Evolutionary conservation across 306 rosid species (phyloP).

Genomic region (Cicer chorassanicum): DNA sequence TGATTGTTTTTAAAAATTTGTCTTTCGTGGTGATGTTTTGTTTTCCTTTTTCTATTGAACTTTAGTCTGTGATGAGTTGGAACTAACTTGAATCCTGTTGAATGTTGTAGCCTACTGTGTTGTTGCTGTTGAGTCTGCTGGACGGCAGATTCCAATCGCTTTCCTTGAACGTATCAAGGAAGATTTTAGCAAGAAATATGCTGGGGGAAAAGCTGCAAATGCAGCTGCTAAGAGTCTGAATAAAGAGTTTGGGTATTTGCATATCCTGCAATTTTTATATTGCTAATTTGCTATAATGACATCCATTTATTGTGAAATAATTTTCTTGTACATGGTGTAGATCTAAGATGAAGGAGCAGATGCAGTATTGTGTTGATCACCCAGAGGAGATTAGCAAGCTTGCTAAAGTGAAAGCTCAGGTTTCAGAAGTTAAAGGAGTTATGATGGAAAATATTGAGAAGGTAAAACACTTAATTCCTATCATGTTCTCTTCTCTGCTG

Average conservation of each 20-base stretch:
- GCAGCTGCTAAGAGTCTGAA: constrained; percentile 79
- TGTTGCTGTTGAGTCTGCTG: constrained; percentile 81
- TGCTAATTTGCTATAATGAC: constrained; percentile 30
- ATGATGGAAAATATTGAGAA: constrained; percentile 97
- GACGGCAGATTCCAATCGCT: constrained; percentile 85
- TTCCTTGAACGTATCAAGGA: constrained; percentile 90
- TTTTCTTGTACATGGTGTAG: constrained; percentile 49
- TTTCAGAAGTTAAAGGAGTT: constrained; percentile 90
- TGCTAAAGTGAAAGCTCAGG: constrained; percentile 93
- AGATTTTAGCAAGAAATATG: constrained; percentile 77
- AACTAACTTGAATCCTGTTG: constrained; percentile 47
- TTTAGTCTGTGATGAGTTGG: constrained; percentile 27
- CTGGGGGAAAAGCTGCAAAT: constrained; percentile 84
- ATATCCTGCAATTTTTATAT: not conserved
- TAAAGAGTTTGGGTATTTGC: constrained; percentile 79
- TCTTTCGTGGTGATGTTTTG: not conserved
- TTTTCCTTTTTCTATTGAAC: constrained; percentile 25
- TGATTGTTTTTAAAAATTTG: constrained; percentile 7
- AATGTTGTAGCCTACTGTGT: constrained; percentile 78
- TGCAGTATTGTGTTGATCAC: constrained; percentile 89
- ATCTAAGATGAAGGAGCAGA: constrained; percentile 87
- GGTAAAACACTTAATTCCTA: constrained; percentile 48
- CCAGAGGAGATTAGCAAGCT: constrained; percentile 89
- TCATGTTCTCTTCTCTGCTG: not conserved
- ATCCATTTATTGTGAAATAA: constrained; percentile 28